Evolutionary conservation across 1,284 basidiomycete species (phyloP).

Genomic region (Cutaneotrichosporon cyanovorans): DNA sequence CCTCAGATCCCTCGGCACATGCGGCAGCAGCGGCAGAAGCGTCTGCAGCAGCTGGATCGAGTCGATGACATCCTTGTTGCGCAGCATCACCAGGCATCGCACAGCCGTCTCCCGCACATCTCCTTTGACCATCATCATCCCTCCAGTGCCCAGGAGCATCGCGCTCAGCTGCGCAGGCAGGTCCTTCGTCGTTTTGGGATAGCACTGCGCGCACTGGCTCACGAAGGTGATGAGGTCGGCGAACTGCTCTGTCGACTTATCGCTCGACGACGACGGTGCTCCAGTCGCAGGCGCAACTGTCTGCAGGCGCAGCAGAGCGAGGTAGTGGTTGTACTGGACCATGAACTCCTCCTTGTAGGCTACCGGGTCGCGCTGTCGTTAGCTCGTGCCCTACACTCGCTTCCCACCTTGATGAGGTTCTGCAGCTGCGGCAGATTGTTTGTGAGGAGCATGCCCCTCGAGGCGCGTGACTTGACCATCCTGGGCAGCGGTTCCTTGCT

Average conservation of each 20-base stretch:
- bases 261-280: conserved; percentile 21
- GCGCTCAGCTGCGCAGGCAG: conserved; percentile 70
- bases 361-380: conserved; percentile 66
- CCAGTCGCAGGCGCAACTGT: conserved; percentile 29
- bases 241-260: conserved; percentile 72
- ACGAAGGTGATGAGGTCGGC: conserved; percentile 73
- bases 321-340: conserved; percentile 98
- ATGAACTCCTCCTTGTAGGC: conserved; percentile 94
- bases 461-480: conserved; percentile 38
- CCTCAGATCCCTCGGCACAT: conserved; percentile 79
- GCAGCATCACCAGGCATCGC: conserved; percentile 82
- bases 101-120: conserved; percentile 71
- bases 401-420: conserved; percentile 73
- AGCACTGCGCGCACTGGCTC: conserved; percentile 72
- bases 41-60: conserved; percentile 88
- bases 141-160: conserved; percentile 54
- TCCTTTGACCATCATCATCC: conserved; percentile 30
- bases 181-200: conserved; percentile 73
- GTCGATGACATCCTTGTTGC: conserved; percentile 85
- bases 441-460: conserved; percentile 47
- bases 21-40: conserved; percentile 86
- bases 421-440: conserved; percentile 64
- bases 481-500: conserved; percentile 2
- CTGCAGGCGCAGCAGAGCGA: conserved; percentile 70
- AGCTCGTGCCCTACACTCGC: conserved; percentile 16